phyloP scores from a whole-genome alignment of 2,329 filamentous ascomycete genomes.

The Aspergillus japonicus region DNA sequence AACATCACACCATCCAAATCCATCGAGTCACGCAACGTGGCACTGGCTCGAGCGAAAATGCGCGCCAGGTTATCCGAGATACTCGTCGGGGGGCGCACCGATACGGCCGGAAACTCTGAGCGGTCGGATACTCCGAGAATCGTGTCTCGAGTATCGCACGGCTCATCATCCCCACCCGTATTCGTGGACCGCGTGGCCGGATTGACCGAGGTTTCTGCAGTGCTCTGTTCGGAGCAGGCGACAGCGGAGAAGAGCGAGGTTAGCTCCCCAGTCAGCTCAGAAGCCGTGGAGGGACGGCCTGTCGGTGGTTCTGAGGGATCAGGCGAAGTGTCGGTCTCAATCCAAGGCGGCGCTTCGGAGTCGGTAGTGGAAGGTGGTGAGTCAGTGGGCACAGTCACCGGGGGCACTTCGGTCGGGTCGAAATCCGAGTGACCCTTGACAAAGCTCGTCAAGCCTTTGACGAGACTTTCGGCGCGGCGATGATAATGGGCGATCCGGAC shows the following conservation, averaged over 20 bases:
- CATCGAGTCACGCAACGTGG: conserved; percentile 44
- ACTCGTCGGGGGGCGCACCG: conserved; percentile 3
- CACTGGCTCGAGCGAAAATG: conserved; percentile 47
- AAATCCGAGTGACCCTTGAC: conserved; percentile 43
- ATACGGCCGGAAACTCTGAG: not conserved
- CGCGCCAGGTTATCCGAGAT: conserved; percentile 20
- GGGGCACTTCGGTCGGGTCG: conserved; percentile 20
- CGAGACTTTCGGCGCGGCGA: conserved; percentile 56
- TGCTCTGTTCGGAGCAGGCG: conserved; percentile 12
- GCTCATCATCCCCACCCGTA: not conserved
- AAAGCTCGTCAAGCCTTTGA: conserved; percentile 54
- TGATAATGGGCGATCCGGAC: conserved; percentile 55
- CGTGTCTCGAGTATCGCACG: not conserved
- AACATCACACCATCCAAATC: conserved; percentile 42
- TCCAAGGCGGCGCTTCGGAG: not conserved
- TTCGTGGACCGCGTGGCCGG: not conserved
- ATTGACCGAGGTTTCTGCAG: conserved; percentile 3
- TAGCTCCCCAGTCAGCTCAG: conserved; percentile 9
- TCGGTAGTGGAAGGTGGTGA: not conserved
- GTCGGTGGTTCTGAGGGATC: not conserved
- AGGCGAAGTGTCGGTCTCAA: not conserved
- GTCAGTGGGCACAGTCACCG: conserved; percentile 9
- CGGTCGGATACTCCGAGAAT: not conserved
- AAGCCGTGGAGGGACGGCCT: not conserved
- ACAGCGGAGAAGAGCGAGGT: conserved; percentile 15